Percentiles rank a stretch among this genome's conserved stretches.
These are phyloP conservation scores for Sphaerobolus stellatus DNA, from an alignment of 1,284 basidiomycete genomes.

Conservation along the genomic window DNA sequence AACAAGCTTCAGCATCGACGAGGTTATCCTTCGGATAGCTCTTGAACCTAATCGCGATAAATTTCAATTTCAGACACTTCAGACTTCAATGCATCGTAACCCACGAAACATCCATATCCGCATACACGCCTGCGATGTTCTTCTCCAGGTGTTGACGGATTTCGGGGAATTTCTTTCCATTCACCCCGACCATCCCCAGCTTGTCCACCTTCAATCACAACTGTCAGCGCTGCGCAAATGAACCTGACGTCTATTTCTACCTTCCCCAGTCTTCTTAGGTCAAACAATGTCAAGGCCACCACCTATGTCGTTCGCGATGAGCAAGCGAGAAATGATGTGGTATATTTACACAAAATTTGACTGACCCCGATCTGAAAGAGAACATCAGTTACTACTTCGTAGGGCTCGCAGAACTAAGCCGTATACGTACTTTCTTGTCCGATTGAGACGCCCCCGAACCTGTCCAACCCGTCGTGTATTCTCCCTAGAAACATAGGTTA, in stretches of 20 bases:
- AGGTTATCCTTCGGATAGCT: slow-evolving; percentile 73
- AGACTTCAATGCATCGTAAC: slow-evolving; percentile 22
- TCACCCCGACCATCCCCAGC: slow-evolving; percentile 81
- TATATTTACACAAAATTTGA: neutral
- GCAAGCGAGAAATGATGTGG: neutral
- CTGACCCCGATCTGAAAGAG: slow-evolving; percentile 5
- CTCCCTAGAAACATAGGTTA: slow-evolving; percentile 49
- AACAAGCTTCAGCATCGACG: slow-evolving; percentile 80
- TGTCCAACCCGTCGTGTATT: slow-evolving; percentile 95
- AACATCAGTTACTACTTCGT: too few species aligned
- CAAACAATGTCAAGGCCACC: slow-evolving; percentile 87
- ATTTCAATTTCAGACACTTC: neutral
- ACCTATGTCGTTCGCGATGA: slow-evolving; percentile 50
- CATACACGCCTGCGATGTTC: slow-evolving; percentile 84
- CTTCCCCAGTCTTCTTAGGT: slow-evolving; percentile 83
- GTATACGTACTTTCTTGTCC: slow-evolving; percentile 77
- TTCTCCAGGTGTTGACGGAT: slow-evolving; percentile 79
- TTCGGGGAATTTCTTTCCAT: slow-evolving; percentile 81
- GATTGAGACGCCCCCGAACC: slow-evolving; percentile 87
- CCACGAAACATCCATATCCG: slow-evolving; percentile 80
- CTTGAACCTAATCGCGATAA: slow-evolving; percentile 55
- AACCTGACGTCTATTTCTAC: slow-evolving; percentile 39
- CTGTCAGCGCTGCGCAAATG: neutral
- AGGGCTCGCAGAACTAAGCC: neutral
- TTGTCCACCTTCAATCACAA: slow-evolving; percentile 51